These are phyloP conservation scores for Suillus americanus DNA, from an alignment of 768 basidiomycete species.

Conservation along the genomic window DNA sequence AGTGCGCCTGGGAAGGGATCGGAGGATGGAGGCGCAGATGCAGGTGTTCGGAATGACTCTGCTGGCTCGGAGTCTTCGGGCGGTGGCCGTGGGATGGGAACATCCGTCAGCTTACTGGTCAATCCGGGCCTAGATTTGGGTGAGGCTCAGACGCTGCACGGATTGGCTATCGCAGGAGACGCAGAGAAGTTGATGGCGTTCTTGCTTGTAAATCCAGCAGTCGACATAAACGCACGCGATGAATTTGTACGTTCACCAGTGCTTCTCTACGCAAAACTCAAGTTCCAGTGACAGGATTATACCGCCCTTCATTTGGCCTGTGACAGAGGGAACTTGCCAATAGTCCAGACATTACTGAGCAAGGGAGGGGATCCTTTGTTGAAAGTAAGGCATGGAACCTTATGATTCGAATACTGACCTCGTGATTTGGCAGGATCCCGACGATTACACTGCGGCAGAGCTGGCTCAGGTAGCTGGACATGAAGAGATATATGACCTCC, in stretches of 20 bases:
- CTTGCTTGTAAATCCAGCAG: constrained; percentile 39
- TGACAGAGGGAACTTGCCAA: constrained; percentile 68
- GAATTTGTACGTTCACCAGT: constrained; percentile 63
- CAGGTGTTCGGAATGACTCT: constrained; percentile 47
- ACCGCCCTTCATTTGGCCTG: constrained; percentile 85
- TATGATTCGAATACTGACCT: constrained; percentile 11
- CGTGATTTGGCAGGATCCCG: constrained; percentile 53
- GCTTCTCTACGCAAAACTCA: constrained; percentile 2
- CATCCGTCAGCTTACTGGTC: constrained; percentile 60
- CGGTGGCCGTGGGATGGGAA: constrained; percentile 52
- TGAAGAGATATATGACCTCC: constrained; percentile 46
- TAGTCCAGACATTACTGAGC: constrained; percentile 57
- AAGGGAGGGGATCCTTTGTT: constrained; percentile 63
- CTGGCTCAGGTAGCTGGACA: constrained; percentile 61
- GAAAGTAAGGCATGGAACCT: constrained; percentile 46
- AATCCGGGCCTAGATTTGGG: constrained; percentile 36
- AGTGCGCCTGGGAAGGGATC: constrained; percentile 10
- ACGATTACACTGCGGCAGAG: constrained; percentile 59
- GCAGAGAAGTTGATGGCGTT: constrained; percentile 42
- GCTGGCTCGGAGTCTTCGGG: constrained; percentile 25
- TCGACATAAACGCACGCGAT: constrained; percentile 61
- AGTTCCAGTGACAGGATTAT: constrained; percentile 61
- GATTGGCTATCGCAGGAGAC: constrained; percentile 61
- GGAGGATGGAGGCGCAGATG: constrained; percentile 27
- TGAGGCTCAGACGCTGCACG: constrained; percentile 51